These are phyloP conservation scores for Parathielavia hyrcaniae DNA, from an alignment of 495 filamentous ascomycete genomes.

Conservation along the genomic window DNA sequence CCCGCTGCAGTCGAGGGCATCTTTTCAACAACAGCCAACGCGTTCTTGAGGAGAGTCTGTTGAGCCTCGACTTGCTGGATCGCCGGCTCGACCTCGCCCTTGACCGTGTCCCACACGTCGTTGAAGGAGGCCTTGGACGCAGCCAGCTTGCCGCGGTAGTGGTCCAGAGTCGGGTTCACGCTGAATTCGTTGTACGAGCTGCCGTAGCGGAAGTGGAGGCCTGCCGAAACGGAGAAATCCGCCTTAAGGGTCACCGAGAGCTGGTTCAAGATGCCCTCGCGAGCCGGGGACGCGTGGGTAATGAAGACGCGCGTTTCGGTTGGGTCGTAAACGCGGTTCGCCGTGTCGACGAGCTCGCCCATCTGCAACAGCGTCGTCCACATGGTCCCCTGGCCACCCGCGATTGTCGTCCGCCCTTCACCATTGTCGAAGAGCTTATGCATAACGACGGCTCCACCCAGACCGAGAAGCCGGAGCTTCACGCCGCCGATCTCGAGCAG, in stretches of 20 bases:
- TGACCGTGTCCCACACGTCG: slow-evolving; percentile 99
- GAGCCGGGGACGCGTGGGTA: slow-evolving; percentile 93
- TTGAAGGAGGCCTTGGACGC: slow-evolving; percentile 98
- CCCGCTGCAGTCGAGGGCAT: slow-evolving; percentile 94
- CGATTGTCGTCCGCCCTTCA: slow-evolving; percentile 95
- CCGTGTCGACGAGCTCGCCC: slow-evolving; percentile 96
- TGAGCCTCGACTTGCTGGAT: slow-evolving; percentile 90
- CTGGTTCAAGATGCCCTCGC: slow-evolving; percentile 96
- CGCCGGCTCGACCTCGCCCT: slow-evolving; percentile 85
- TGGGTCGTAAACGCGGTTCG: slow-evolving; percentile 95
- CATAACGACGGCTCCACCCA: slow-evolving; percentile 98
- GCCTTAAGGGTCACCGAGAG: slow-evolving; percentile 96
- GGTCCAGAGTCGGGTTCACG: slow-evolving; percentile 95
- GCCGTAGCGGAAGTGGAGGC: slow-evolving; percentile 96
- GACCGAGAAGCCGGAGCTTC: slow-evolving; percentile 86
- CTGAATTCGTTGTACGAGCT: slow-evolving; percentile 99
- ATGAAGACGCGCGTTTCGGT: slow-evolving; percentile 97
- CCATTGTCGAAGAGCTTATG: slow-evolving; percentile 99
- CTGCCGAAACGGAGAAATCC: slow-evolving; percentile 96
- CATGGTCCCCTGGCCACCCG: slow-evolving; percentile 98
- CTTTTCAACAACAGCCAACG: slow-evolving; percentile 82
- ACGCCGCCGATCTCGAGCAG: slow-evolving; percentile 91
- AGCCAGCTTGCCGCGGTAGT: slow-evolving; percentile 99
- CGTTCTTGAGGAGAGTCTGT: slow-evolving; percentile 81
- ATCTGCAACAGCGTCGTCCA: slow-evolving; percentile 98